Base-by-base conservation (phyloP, 108 stramenopile species). In the Discostella pseudostelligera region DNA sequence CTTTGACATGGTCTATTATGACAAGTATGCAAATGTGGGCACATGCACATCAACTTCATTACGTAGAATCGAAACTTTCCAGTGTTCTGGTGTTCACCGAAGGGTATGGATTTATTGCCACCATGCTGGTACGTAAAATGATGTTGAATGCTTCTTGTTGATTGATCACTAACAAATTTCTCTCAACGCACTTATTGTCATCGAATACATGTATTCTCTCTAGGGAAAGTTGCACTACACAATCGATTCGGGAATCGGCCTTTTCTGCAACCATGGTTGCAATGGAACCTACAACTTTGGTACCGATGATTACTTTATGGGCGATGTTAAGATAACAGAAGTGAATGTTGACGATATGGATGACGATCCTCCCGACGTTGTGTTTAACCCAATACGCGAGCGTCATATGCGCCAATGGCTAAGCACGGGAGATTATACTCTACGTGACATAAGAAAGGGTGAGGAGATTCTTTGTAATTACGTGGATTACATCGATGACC, bases 181-280 rank as follows among this genome's bases (percentile, higher is more conserved):
- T n/a, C n/a, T n/a, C n/a, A n/a, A n/a, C n/a, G n/a, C n/a, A n/a
- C n/a, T n/a, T 24, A 61, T 21, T 50, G n/a, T 21, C 21, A 37
- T 49, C 3, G 5, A 20, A 39, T 13, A 12, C 46, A 1, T 14
- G n/a, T n/a, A n/a, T n/a, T n/a, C 16, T 14, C 19, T 54, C 14
- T 44, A 69, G 60, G 75, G 75, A 17, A 26, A 42, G 17, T 4
- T 51, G 9, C 57, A 66, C 14, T 51, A 29, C 32, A 21, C 50
- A 22, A 43, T 76, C 7, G 75, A 76, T 44, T 71, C 75, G n/a
- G 42, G 64, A 17, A 44, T 66, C 0, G 16, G 6, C 3, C 37
- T 59, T 12, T 76, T 76, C 43, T 47, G 43, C n/a, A 76, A 76
- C 42, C 75, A 76, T 56, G 70, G 75, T 11, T 76, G 75, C 50